Conservation (phyloP, 495 filamentous ascomycete species). For the Polyplosphaeria fusca region DNA sequence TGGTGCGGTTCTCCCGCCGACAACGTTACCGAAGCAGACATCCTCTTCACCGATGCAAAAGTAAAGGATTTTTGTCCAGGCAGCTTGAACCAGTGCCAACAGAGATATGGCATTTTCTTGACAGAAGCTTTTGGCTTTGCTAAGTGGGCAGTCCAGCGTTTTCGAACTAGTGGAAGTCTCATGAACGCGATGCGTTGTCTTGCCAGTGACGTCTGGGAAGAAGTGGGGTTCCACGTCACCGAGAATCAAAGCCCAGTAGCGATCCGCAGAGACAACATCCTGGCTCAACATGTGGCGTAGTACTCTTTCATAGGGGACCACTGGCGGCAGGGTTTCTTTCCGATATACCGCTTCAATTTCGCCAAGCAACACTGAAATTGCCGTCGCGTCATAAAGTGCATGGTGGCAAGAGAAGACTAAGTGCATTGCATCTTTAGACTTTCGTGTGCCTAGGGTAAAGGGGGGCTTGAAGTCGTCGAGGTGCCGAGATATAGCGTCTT, state of each 20-base stretch:
- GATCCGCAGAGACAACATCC: conserved; percentile 45
- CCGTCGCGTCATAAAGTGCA: conserved; percentile 75
- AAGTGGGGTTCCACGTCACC: conserved; percentile 48
- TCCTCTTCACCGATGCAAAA: conserved; percentile 53
- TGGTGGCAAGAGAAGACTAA: conserved; percentile 54
- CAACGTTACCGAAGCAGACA: conserved; percentile 79
- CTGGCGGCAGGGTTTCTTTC: conserved; percentile 44
- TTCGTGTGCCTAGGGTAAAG: conserved; percentile 2
- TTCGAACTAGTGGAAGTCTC: conserved; percentile 7
- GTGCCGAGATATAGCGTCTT: neutral
- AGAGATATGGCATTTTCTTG: conserved; percentile 57
- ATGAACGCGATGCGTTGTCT: neutral
- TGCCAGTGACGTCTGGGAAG: conserved; percentile 43
- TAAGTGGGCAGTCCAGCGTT: conserved; percentile 38
- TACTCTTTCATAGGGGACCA: conserved; percentile 50
- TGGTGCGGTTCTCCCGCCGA: conserved; percentile 66
- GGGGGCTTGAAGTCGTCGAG: conserved; percentile 23
- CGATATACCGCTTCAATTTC: conserved; percentile 58
- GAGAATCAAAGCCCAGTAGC: conserved; percentile 61
- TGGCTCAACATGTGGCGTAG: conserved; percentile 47
- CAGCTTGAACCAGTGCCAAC: conserved; percentile 62
- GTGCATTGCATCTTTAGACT: neutral
- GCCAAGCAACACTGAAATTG: conserved; percentile 59
- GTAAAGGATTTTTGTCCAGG: conserved; percentile 62
- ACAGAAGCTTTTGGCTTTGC: conserved; percentile 46